phyloP scores from a whole-genome alignment of 768 basidiomycete genomes.

The Tulasnella sp. region DNA sequence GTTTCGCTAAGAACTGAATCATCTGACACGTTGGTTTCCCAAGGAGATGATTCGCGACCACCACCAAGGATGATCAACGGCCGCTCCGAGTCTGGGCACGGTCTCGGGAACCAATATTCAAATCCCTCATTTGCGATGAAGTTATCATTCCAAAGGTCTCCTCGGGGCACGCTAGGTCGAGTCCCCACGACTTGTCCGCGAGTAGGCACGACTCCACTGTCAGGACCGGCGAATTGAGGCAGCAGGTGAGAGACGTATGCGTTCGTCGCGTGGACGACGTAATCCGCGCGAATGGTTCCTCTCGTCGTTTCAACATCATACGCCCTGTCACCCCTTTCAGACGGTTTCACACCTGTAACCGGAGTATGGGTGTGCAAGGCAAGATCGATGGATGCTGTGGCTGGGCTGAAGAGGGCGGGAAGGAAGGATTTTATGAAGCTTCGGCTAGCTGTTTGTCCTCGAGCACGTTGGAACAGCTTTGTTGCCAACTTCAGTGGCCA shows the following conservation, averaged over 20 bases:
- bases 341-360: conserved; percentile 47
- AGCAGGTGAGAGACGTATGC: conserved; percentile 78
- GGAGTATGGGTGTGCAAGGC: conserved; percentile 74
- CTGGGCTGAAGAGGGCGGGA: neutral
- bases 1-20: conserved; percentile 57
- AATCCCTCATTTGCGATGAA: conserved; percentile 58
- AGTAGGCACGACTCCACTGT: conserved; percentile 62
- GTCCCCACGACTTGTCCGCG: conserved; percentile 68
- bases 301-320: conserved; percentile 68
- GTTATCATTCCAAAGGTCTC: conserved; percentile 50
- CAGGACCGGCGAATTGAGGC: conserved; percentile 59
- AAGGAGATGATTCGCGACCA: conserved; percentile 53
- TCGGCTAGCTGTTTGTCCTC: conserved; percentile 22
- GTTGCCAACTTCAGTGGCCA: conserved; percentile 83
- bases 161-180: conserved; percentile 49
- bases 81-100: conserved; percentile 44
- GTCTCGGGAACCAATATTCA: conserved; percentile 86
- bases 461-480: conserved; percentile 56
- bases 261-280: conserved; percentile 86
- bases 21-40: conserved; percentile 60
- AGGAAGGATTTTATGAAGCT: conserved; percentile 18
- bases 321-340: conserved; percentile 37
- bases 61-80: conserved; percentile 75
- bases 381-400: conserved; percentile 43
- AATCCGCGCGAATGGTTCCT: conserved; percentile 61